Percentiles rank a stretch among this genome's conserved stretches.
Conservation (phyloP, 495 filamentous ascomycete genomes). For the Neurospora sp. region DNA sequence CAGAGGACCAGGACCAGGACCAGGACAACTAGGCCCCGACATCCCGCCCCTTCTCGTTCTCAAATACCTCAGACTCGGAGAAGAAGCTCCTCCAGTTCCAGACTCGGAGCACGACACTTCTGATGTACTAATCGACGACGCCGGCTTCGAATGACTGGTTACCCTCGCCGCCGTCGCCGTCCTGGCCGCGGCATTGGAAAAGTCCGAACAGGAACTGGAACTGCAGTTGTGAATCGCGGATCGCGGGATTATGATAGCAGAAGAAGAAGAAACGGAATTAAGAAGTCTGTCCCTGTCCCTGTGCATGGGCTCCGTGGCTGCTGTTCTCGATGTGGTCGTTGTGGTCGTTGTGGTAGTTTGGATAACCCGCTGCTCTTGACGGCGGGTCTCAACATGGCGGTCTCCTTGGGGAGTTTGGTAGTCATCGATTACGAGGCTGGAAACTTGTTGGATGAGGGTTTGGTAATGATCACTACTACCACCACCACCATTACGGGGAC, state of each 20-base stretch:
- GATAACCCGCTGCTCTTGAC: neutral
- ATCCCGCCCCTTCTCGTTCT: neutral
- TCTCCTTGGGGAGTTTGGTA: neutral
- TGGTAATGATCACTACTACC: neutral
- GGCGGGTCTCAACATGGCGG: neutral
- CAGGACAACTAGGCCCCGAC: neutral
- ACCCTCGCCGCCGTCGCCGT: neutral
- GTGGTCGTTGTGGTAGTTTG: neutral
- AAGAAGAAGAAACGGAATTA: neutral
- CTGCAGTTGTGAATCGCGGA: neutral
- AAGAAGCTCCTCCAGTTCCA: neutral
- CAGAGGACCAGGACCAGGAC: neutral
- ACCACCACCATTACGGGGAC: neutral
- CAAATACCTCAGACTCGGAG: neutral
- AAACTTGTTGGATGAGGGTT: neutral
- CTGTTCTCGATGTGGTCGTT: neutral
- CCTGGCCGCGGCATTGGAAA: neutral
- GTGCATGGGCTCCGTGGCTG: neutral
- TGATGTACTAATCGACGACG: neutral
- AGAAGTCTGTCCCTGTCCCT: neutral
- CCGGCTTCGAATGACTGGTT: neutral
- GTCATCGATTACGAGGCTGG: neutral
- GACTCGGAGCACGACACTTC: neutral
- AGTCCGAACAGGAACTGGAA: neutral
- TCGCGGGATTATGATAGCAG: neutral